A percentile compares a stretch with the other conserved stretches of the same genome.
These are phyloP conservation scores for Lentinula novae-zelandiae DNA, from an alignment of 1,284 basidiomycete genomes.

Conservation along the genomic window DNA sequence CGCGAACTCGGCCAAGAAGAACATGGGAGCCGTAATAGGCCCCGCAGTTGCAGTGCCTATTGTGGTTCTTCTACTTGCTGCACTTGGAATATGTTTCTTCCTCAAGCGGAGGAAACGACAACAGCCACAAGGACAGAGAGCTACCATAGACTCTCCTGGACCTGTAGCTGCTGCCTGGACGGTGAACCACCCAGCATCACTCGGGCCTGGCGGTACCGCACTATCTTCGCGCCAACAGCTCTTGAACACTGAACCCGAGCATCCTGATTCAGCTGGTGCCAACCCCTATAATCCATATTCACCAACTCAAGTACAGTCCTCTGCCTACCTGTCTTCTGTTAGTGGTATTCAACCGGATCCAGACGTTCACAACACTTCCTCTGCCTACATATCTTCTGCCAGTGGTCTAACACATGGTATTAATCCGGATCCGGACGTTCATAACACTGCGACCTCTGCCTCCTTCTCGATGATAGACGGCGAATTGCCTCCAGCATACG, in stretches of 20 bases:
- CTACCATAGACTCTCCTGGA: neutral
- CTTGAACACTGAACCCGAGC: neutral
- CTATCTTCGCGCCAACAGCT: neutral
- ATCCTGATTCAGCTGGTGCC: neutral
- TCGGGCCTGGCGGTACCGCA: neutral
- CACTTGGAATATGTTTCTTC: neutral
- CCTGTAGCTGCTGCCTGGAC: neutral
- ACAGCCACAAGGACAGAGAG: neutral
- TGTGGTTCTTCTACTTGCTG: neutral
- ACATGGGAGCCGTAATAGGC: neutral
- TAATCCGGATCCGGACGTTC: neutral
- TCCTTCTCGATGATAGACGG: neutral
- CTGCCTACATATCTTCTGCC: neutral
- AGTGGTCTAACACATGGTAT: neutral
- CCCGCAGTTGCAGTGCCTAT: constrained; percentile 1
- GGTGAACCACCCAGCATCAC: neutral
- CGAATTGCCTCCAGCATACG: neutral
- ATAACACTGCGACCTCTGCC: neutral
- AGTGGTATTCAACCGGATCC: neutral
- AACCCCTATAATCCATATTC: neutral
- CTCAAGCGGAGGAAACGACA: neutral
- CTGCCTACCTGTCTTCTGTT: neutral
- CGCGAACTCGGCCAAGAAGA: neutral
- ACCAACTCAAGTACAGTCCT: neutral
- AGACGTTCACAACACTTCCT: neutral